Evolutionary conservation across 768 basidiomycete genomes (phyloP).

Genomic region (Suillus ampliporus): DNA sequence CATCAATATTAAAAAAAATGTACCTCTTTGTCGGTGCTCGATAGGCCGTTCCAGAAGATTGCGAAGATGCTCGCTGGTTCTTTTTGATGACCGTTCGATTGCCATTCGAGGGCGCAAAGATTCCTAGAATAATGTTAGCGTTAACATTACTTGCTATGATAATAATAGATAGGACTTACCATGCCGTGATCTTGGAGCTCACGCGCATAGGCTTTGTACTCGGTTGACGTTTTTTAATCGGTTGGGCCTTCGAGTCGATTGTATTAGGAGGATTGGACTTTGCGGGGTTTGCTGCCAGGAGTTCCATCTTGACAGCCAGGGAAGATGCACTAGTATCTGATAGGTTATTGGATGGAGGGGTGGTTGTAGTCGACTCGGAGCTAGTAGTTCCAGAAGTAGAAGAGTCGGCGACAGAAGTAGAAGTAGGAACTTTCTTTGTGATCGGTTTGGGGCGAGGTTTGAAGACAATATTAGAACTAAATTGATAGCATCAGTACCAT

Average conservation of each 20-base stretch:
- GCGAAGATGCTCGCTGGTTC: not conserved
- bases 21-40: not conserved
- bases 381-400: not conserved
- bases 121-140: not conserved
- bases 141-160: not conserved
- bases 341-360: not conserved
- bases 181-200: not conserved
- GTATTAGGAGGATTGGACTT: not conserved
- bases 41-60: not conserved
- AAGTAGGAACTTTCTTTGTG: not conserved
- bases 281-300: not conserved
- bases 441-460: not conserved
- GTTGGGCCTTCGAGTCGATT: not conserved
- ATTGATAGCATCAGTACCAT: not conserved
- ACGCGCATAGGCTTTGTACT: not conserved
- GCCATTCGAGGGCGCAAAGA: not conserved
- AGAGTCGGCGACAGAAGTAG: not conserved
- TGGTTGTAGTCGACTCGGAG: not conserved
- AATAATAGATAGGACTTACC: not conserved
- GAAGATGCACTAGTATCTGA: not conserved
- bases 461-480: not conserved
- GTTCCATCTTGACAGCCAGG: not conserved
- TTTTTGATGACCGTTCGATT: not conserved
- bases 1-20: too few relatives aligned
- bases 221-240: not conserved